These are phyloP conservation scores for Coemansia nantahalensis DNA, from an alignment of 192 early-diverging fungal species.

Conservation along the genomic window DNA sequence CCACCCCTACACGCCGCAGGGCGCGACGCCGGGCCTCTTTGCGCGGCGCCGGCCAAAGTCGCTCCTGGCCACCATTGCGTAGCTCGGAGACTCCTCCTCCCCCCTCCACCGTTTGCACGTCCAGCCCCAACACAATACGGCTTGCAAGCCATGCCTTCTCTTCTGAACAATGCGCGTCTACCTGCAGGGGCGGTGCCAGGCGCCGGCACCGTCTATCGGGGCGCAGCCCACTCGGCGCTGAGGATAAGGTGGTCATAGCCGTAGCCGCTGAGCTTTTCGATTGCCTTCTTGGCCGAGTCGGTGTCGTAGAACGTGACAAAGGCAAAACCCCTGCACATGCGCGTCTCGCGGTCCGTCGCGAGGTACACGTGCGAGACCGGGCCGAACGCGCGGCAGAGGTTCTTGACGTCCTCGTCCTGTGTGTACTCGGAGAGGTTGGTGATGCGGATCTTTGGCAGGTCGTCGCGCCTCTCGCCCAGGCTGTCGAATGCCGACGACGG, in stretches of 20 bases:
- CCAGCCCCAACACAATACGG: too few species aligned
- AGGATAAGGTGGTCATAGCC: constrained; percentile 97
- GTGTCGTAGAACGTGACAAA: constrained; percentile 86
- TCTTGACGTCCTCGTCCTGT: constrained; percentile 83
- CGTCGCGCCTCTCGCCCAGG: constrained; percentile 60
- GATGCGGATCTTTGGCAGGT: constrained; percentile 79
- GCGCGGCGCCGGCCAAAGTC: constrained; percentile 4
- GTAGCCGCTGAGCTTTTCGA: constrained; percentile 86
- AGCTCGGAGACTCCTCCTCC: not conserved
- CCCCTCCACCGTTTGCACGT: too few species aligned
- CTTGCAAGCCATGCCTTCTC: too few species aligned
- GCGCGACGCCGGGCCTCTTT: not conserved
- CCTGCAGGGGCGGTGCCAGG: too few species aligned
- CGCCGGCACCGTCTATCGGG: too few species aligned
- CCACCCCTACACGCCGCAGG: not conserved
- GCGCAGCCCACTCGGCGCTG: constrained; percentile 74
- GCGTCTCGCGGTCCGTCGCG: constrained; percentile 79
- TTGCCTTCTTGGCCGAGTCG: constrained; percentile 79
- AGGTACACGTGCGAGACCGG: constrained; percentile 79
- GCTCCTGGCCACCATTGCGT: constrained; percentile 1
- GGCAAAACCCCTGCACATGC: constrained; percentile 91
- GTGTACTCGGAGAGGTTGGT: constrained; percentile 96
- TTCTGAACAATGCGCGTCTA: too few species aligned
- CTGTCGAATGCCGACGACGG: constrained; percentile 16
- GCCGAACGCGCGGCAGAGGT: constrained; percentile 87